Evolutionary conservation across 257 asterid species (phyloP).

Genomic region (Ilex asprella): DNA sequence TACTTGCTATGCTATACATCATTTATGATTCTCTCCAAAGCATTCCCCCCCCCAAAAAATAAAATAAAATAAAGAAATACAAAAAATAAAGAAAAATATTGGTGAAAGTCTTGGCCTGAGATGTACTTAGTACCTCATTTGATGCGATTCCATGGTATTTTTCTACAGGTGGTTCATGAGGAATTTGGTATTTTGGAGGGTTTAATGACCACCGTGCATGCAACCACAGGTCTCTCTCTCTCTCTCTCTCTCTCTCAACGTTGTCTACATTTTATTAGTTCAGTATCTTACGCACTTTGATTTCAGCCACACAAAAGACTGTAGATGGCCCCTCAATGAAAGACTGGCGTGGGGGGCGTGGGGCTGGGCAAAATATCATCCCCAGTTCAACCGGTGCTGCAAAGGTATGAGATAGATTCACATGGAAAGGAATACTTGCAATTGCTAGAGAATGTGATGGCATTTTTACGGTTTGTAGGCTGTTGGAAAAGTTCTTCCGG

Average conservation of each 20-base stretch:
- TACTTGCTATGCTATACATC: too few relatives aligned
- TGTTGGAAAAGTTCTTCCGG: slow-evolving; percentile 98
- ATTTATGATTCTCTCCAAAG: too few relatives aligned
- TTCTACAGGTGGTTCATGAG: slow-evolving; percentile 81
- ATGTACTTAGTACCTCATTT: background rate
- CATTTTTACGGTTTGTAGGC: slow-evolving; percentile 38
- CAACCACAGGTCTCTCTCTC: slow-evolving; percentile 68
- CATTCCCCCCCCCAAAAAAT: too few relatives aligned
- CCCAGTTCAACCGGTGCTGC: slow-evolving; percentile 99
- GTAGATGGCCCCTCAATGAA: slow-evolving; percentile 99
- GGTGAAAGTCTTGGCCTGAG: too few relatives aligned
- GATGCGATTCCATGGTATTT: slow-evolving; percentile 2
- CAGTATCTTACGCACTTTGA: slow-evolving; percentile 11
- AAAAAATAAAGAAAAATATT: too few relatives aligned
- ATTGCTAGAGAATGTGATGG: too few relatives aligned
- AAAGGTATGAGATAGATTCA: slow-evolving; percentile 45
- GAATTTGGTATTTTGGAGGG: slow-evolving; percentile 97
- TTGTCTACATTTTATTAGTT: background rate
- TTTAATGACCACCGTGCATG: slow-evolving; percentile 97
- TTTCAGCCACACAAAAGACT: slow-evolving; percentile 93
- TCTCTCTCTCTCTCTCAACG: background rate
- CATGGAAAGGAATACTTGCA: background rate
- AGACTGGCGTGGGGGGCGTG: slow-evolving; percentile 99
- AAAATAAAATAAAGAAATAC: too few relatives aligned
- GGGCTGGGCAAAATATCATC: slow-evolving; percentile 93